phyloP scores from a whole-genome alignment of 2,329 filamentous ascomycete species.

The Arthroderma sp. region DNA sequence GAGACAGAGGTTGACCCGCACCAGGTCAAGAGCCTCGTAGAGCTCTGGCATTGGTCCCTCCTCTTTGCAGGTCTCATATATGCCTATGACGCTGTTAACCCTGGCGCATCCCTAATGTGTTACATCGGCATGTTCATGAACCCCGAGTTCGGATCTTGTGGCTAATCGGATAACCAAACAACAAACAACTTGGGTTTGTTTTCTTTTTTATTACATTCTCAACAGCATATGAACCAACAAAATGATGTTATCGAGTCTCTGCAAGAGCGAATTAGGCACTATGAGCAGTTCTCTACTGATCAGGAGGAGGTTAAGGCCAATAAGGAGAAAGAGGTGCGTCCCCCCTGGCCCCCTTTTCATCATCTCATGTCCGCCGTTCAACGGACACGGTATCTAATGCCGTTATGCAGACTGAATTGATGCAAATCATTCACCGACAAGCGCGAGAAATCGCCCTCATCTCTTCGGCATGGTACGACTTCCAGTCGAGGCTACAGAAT shows the following conservation, averaged over 20 bases:
- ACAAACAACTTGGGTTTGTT: slow-evolving; percentile 6
- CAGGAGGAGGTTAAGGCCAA: slow-evolving; percentile 27
- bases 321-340: slow-evolving; percentile 31
- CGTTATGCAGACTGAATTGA: slow-evolving; percentile 27
- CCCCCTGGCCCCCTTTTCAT: neutral
- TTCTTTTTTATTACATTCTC: slow-evolving; percentile 4
- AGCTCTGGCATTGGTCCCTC: slow-evolving; percentile 16
- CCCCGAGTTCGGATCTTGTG: slow-evolving; percentile 8
- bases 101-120: slow-evolving; percentile 11
- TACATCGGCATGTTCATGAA: slow-evolving; percentile 13
- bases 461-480: slow-evolving; percentile 38
- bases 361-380: neutral
- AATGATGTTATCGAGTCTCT: slow-evolving; percentile 33
- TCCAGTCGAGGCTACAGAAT: slow-evolving; percentile 35
- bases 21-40: slow-evolving; percentile 14
- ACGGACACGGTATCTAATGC: neutral
- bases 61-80: slow-evolving; percentile 14
- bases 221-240: slow-evolving; percentile 33
- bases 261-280: slow-evolving; percentile 30
- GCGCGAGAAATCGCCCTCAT: slow-evolving; percentile 35
- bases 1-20: slow-evolving; percentile 13
- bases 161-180: slow-evolving; percentile 12
- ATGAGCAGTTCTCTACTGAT: slow-evolving; percentile 29
- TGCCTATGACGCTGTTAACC: slow-evolving; percentile 14
- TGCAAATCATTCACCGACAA: slow-evolving; percentile 31